Conservation (phyloP, 2,329 filamentous ascomycete genomes). For the Aspergillus arachidicola region DNA sequence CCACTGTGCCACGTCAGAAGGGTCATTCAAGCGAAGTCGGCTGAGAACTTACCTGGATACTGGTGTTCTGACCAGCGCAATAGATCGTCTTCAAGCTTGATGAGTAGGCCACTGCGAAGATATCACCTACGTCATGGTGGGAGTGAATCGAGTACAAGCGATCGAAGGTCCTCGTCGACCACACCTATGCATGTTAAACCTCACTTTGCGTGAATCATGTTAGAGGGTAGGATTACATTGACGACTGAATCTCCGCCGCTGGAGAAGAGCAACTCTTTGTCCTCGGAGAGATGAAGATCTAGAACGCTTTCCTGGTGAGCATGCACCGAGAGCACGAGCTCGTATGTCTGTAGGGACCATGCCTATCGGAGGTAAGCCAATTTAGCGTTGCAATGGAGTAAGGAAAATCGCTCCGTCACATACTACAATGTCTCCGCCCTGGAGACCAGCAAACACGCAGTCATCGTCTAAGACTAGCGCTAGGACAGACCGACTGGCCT, state of each 20-base stretch:
- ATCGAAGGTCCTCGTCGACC: conserved; percentile 75
- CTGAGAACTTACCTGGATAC: conserved; percentile 65
- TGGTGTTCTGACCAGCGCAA: conserved; percentile 90
- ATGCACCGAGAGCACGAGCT: conserved; percentile 75
- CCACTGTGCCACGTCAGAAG: conserved; percentile 58
- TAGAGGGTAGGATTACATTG: conserved; percentile 58
- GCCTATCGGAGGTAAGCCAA: conserved; percentile 49
- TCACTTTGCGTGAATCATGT: neutral
- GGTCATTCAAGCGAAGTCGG: neutral
- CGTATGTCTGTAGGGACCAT: conserved; percentile 87
- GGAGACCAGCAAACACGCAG: conserved; percentile 87
- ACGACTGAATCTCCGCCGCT: conserved; percentile 91
- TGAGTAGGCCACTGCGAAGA: conserved; percentile 94
- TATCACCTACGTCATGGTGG: conserved; percentile 89
- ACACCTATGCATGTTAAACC: conserved; percentile 56
- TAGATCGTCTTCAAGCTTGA: conserved; percentile 78
- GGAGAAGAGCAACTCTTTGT: conserved; percentile 79
- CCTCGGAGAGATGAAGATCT: conserved; percentile 76
- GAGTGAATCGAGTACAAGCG: conserved; percentile 89
- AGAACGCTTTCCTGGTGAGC: conserved; percentile 92
- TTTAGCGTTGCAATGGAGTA: conserved; percentile 2
- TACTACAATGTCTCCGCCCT: conserved; percentile 87
- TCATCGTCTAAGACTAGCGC: conserved; percentile 78
- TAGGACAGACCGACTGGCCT: conserved; percentile 55
- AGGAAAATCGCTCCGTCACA: conserved; percentile 21